Conservation (phyloP, 1,284 basidiomycete species). For the Polyporus tsugae region DNA sequence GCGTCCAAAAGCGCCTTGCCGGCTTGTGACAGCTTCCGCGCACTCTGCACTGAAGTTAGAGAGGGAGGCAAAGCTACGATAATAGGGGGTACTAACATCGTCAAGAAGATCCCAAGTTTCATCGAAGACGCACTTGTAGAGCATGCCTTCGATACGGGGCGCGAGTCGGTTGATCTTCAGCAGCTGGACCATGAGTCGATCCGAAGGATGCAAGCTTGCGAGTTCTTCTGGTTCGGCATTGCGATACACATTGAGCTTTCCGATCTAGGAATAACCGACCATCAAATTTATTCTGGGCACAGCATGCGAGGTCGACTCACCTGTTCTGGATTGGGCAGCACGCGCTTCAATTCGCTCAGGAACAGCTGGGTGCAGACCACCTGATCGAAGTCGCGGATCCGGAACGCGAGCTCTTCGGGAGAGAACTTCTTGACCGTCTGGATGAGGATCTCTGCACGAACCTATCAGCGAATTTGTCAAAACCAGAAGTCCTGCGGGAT, state of each 20-base stretch:
- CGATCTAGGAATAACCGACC: slow-evolving; percentile 60
- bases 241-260: slow-evolving; percentile 91
- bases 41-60: slow-evolving; percentile 58
- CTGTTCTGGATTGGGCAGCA: slow-evolving; percentile 91
- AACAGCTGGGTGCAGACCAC: slow-evolving; percentile 89
- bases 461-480: neutral
- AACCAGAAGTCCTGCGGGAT: neutral
- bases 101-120: slow-evolving; percentile 81
- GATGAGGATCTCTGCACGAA: slow-evolving; percentile 83
- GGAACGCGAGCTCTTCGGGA: slow-evolving; percentile 85
- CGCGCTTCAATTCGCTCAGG: slow-evolving; percentile 85
- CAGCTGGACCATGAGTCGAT: slow-evolving; percentile 96
- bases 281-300: slow-evolving; percentile 23
- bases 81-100: slow-evolving; percentile 54
- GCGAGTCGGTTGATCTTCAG: slow-evolving; percentile 96
- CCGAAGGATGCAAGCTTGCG: slow-evolving; percentile 89
- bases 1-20: slow-evolving; percentile 81
- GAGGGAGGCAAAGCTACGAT: slow-evolving; percentile 21
- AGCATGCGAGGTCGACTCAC: slow-evolving; percentile 48
- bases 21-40: slow-evolving; percentile 83
- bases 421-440: slow-evolving; percentile 84
- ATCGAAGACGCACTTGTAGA: slow-evolving; percentile 88
- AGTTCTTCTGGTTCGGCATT: slow-evolving; percentile 91
- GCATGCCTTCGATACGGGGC: slow-evolving; percentile 93
- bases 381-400: slow-evolving; percentile 87